Base-by-base conservation (phyloP, 192 early-diverging fungal genomes). In the Allomyces macrogynus region DNA sequence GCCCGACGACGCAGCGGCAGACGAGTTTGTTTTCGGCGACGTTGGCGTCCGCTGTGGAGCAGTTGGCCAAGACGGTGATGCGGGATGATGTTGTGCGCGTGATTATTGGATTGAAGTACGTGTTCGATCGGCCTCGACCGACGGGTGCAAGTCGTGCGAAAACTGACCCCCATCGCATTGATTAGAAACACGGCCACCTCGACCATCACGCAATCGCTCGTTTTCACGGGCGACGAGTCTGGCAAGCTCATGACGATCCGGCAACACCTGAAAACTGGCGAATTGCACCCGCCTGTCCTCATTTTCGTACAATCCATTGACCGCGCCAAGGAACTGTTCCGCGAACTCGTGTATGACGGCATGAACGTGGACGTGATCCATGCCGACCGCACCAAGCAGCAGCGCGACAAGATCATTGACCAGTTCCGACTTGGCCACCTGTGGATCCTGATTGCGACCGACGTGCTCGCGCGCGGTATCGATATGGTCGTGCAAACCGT, bases 281-380 rank as follows among this genome's bases (percentile, higher is more conserved):
- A 86, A 3, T 78, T 99, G 62, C 88, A 89, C 66, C 96, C 96
- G 12, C 94, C 96, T 11, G 87, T 89, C 7, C 74, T 99, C 42
- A 86, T 99, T 42, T 99, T 99, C 68, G 92, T 97, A 9, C 94
- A 99, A 73, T 93, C 90, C 23, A 96, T 95, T 66, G 93, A 97
- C 24, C 86, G 96, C 63, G 92, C 96, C 64, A 91, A 92, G 68
- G 93, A 99, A 67, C 77, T 99, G 24, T 95, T 93, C 77, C 83
- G 90, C 67, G 94, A 99, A 70, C 81, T 99, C 60, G 85, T 95
- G 20, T 97, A 89, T 72, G 93, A 99, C 70, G 91, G 92, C 24
- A 95, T 97, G 75, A 92, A 94, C 71, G 94, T 97, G 12, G 96
- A 97, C 63, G 93, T 95, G 22, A 95, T 97, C 24, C 94, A 95